Percentiles rank a stretch among this genome's conserved stretches.
Conservation (phyloP, 1,284 basidiomycete genomes). For the Ganoderma lingzhi region DNA sequence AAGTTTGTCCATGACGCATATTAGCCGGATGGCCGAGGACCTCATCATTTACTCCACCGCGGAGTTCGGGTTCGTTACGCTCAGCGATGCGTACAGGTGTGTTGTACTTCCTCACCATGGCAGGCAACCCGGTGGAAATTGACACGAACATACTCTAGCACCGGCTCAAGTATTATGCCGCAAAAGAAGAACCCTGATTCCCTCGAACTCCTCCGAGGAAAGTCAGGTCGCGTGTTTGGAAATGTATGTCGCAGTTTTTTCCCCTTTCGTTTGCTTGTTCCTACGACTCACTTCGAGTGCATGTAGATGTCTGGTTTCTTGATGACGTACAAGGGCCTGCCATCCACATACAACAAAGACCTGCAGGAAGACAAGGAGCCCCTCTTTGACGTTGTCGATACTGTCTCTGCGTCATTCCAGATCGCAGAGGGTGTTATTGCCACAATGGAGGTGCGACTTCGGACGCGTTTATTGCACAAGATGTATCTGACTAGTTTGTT, state of each 20-base stretch:
- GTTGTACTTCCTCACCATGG: slow-evolving; percentile 18
- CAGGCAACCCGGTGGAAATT: neutral
- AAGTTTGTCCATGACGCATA: slow-evolving; percentile 91
- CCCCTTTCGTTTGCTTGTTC: neutral
- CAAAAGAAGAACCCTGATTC: slow-evolving; percentile 99
- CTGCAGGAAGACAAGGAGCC: slow-evolving; percentile 99
- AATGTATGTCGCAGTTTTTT: slow-evolving; percentile 62
- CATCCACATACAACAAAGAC: slow-evolving; percentile 99
- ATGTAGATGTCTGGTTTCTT: slow-evolving; percentile 95
- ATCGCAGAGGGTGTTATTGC: slow-evolving; percentile 96
- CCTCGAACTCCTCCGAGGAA: slow-evolving; percentile 93
- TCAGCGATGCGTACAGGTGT: slow-evolving; percentile 96
- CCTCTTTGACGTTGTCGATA: slow-evolving; percentile 94
- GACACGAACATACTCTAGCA: slow-evolving; percentile 56
- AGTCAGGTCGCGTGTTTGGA: slow-evolving; percentile 94
- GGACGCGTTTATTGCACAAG: neutral
- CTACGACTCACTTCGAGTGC: slow-evolving; percentile 12
- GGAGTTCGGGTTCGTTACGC: slow-evolving; percentile 94
- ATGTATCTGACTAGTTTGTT: slow-evolving; percentile 6
- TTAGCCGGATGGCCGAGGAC: slow-evolving; percentile 96
- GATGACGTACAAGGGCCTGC: slow-evolving; percentile 97
- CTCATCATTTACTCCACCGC: slow-evolving; percentile 96
- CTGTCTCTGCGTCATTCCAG: slow-evolving; percentile 87
- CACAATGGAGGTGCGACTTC: slow-evolving; percentile 78
- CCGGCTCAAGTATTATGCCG: slow-evolving; percentile 99